Base-by-base conservation (phyloP, 345 rosid genomes). In the Acer campestre region DNA sequence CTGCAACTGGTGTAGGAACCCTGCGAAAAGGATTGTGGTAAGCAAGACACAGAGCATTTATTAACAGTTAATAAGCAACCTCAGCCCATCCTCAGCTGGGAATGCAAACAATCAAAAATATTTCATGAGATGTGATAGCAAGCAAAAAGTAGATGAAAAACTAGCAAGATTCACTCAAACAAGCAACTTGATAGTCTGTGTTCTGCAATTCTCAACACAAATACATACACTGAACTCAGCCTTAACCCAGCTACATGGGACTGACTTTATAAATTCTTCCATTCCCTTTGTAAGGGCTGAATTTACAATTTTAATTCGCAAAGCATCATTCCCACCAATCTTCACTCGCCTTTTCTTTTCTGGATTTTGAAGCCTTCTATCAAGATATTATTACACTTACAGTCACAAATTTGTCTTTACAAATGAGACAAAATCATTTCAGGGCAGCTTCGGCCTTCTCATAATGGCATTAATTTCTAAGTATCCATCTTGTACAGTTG, bases 1-100 rank as follows among this genome's bases (percentile, higher is more conserved):
- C 85, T 9, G 99, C 84, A 75, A 94, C 79, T 7, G 98, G 99
- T 5, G 97, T 94, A 10, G 97, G 95, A 44, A 94, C 92, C 99
- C 98, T 94, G 84, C 70, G 64, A 42, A 67, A 78, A 69, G 10
- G 17, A 66, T n/a, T 49, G 29, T 35, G 29, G 75, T 49, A 29
- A 63, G 18, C 16, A 38, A 70, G 35, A 70, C 27, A 18, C 10
- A 68, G 49, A 40, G 53, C 44, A 66, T 12, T 56, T 3, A 64
- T 58, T 18, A 20, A 31, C 11, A 67, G 59, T 29, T 3, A 55
- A 76, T 20, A 71, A 61, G 78, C 49, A 58, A 63, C 44, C 23
- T 67, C 40, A 12, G 18, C 11, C 25, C 12, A 49, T 68, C 62
- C 69, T 23, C 27, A 18, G 11, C 16, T 9, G 25, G 29, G 29